These are phyloP conservation scores for Tolypocladium nubicola DNA, from an alignment of 2,329 filamentous ascomycete genomes.

Conservation along the genomic window DNA sequence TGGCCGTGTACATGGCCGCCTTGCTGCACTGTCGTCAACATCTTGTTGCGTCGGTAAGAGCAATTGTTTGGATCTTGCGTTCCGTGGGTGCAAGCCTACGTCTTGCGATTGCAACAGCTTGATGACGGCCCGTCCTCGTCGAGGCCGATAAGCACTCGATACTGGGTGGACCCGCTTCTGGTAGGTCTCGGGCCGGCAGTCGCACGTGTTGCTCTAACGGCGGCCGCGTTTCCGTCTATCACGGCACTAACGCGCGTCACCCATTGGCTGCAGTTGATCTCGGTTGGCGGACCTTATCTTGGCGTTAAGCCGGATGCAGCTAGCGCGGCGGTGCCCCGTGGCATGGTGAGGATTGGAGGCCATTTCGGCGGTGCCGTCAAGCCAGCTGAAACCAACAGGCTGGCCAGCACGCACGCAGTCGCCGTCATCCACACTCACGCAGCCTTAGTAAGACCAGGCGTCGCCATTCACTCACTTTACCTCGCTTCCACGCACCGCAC, in stretches of 20 bases:
- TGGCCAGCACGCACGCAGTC: neutral
- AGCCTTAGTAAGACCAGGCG: conserved; percentile 20
- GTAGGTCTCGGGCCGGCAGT: accelerated
- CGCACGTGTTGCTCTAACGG: neutral
- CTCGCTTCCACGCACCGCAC: conserved; percentile 9
- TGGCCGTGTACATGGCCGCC: neutral
- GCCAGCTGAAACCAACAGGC: neutral
- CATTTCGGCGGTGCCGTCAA: neutral
- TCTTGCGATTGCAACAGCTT: neutral
- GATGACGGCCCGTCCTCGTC: neutral
- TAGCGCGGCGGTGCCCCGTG: neutral
- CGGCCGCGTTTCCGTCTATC: neutral
- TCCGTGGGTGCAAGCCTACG: neutral
- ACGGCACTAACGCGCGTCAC: neutral
- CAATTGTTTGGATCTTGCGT: neutral
- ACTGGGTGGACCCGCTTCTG: neutral
- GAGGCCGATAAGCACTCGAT: neutral
- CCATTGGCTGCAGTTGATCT: neutral
- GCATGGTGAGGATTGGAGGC: neutral
- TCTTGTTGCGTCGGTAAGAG: neutral
- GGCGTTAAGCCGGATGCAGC: neutral
- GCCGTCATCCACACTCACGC: neutral
- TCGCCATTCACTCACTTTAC: conserved; percentile 12
- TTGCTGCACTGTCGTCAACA: neutral
- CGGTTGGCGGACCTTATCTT: neutral